Base-by-base conservation (phyloP, 352 stramenopile genomes). In the Elongisporangium senticosum region DNA sequence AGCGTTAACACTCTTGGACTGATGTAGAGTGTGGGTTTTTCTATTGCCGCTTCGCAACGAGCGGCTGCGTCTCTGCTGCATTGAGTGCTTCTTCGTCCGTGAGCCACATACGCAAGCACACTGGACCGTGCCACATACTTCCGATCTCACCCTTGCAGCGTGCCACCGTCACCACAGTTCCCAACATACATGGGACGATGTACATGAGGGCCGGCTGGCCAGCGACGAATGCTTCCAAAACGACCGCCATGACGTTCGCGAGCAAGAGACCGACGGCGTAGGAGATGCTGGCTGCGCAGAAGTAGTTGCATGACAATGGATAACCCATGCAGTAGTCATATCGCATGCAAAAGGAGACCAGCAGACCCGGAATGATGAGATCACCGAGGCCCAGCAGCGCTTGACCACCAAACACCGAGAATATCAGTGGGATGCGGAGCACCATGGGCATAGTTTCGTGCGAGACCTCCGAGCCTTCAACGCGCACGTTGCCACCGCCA, bases 131-230 rank as follows among this genome's bases (percentile, higher is more conserved):
- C 90, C 90, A 98, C 62, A 98, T 59, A n/a, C 79, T 72, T 10
- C 64, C 60, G 3, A 97, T 63, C 17, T 87, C 75, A 0, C 75
- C 71, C 2, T 87, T 86, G 23, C 52, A 60, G 19, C 74, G 71
- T 1, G 79, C 79, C 14, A 93, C 55, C 20, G 73, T 64, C 0
- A 76, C 17, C 24, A 98, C 79, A 7, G 81, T 70, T 3, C 77
- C 59, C 7, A 98, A 66, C 65, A 90, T 96, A 28, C 79, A 75
- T 15, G 92, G 92, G 1, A 98, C 96, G 22, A 98, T 78, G 72
- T 98, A 98, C 74, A 98, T 88, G 8, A 98, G 75, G 22, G 96
- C 96, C 8, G 94, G 96, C 62, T 98, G 95, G 8, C 96, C 94
- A 5, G 71, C 65, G 10, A 90, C 68, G 53, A 98, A 83, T 47